Percentiles rank a stretch among this genome's conserved stretches.
Evolutionary conservation across 2,329 filamentous ascomycete genomes (phyloP).

Genomic region (Thyridium curvatum): DNA sequence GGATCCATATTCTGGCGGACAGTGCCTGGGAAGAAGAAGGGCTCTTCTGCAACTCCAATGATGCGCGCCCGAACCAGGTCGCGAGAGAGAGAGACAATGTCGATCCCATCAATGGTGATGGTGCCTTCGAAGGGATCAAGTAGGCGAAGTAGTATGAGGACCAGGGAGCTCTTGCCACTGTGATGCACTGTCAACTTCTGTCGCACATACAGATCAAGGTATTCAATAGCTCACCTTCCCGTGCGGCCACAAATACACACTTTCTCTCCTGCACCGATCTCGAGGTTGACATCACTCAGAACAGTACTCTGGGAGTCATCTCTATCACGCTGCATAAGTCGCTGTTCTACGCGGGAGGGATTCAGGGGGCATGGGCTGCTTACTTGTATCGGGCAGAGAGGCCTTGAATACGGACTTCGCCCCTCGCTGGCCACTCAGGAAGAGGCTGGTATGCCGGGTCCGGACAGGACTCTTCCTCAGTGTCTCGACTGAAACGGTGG

Average conservation of each 20-base stretch:
- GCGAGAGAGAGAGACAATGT: slow-evolving; percentile 11
- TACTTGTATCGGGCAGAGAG: too few relatives aligned
- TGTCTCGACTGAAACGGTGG: slow-evolving; percentile 5
- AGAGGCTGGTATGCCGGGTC: too few relatives aligned
- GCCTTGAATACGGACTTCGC: too few relatives aligned
- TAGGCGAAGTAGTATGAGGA: slow-evolving; percentile 37
- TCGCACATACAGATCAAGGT: too few relatives aligned
- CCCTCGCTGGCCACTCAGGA: too few relatives aligned
- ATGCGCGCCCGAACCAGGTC: slow-evolving; percentile 22
- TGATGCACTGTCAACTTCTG: too few relatives aligned
- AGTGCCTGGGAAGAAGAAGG: slow-evolving; percentile 40
- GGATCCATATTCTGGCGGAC: slow-evolving; percentile 45
- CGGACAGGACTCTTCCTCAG: slow-evolving; percentile 1
- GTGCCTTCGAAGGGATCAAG: slow-evolving; percentile 33
- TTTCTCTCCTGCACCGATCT: slow-evolving; percentile 20
- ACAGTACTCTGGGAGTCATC: too few relatives aligned
- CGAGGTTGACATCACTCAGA: slow-evolving; percentile 17
- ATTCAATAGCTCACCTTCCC: slow-evolving; percentile 14
- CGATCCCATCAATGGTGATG: slow-evolving; percentile 37
- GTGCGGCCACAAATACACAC: slow-evolving; percentile 28
- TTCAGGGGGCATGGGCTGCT: too few relatives aligned
- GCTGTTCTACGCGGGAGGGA: too few relatives aligned
- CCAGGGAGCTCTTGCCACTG: slow-evolving; percentile 19
- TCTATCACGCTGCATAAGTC: too few relatives aligned
- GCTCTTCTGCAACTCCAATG: slow-evolving; percentile 43